These are phyloP conservation scores for Diddensiella santjacobensis DNA, from an alignment of 805 yeast species.

Conservation along the genomic window DNA sequence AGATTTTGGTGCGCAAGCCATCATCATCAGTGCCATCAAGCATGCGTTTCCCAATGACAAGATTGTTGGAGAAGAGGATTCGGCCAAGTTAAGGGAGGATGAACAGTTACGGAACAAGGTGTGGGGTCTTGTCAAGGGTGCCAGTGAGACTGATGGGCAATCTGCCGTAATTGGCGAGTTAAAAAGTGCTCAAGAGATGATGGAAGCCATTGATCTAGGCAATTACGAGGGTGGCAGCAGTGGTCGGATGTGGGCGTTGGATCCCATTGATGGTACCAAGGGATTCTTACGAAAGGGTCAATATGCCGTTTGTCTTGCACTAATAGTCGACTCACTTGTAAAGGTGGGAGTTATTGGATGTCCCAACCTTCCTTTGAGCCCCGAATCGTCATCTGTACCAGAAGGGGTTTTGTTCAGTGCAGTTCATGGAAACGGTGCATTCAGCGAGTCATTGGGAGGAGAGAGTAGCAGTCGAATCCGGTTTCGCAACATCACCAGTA, in stretches of 20 bases:
- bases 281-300: conserved; percentile 96
- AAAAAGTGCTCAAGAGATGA: conserved; percentile 45
- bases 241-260: conserved; percentile 94
- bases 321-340: conserved; percentile 80
- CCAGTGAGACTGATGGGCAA: conserved; percentile 43
- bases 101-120: conserved; percentile 50
- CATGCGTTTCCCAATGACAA: conserved; percentile 78
- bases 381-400: conserved; percentile 20
- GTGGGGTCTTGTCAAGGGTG: conserved; percentile 52
- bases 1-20: conserved; percentile 94
- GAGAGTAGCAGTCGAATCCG: conserved; percentile 38
- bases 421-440: conserved; percentile 64
- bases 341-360: conserved; percentile 93
- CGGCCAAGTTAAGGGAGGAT: conserved; percentile 58
- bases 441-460: conserved; percentile 30
- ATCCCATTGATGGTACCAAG: conserved; percentile 97
- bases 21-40: conserved; percentile 78
- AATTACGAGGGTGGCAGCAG: conserved; percentile 68
- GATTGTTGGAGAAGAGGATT: conserved; percentile 93
- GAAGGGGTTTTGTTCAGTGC: conserved; percentile 79
- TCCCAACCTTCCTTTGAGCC: conserved; percentile 72
- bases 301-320: conserved; percentile 91
- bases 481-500: conserved; percentile 48
- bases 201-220: conserved; percentile 72
- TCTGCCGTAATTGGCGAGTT: conserved; percentile 28